Evolutionary conservation across 192 early-diverging fungal genomes (phyloP), one percentile per base, ranked within the genome.

Genomic region (Ambispora gerdemannii): DNA sequence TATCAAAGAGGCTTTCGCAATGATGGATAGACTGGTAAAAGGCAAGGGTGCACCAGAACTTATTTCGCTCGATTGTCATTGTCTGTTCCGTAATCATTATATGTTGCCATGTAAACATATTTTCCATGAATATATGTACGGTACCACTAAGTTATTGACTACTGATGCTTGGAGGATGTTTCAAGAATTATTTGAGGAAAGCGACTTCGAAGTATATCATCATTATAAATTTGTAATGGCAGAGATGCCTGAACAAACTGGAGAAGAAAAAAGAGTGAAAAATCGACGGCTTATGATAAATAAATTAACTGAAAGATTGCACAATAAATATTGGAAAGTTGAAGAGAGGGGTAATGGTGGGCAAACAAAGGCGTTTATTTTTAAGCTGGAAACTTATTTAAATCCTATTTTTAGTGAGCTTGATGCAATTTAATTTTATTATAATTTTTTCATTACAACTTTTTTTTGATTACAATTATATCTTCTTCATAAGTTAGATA

Each of bases 141-240:
- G n/a, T n/a, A n/a, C n/a, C 63, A 49, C 15, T 3, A 43, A 49
- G 4, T 58, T 70, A 17, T 53, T 72, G n/a, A 72, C 47, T 3
- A 25, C 6, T n/a, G 50, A 72, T 28, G 43, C 20, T 49, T 72
- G 71, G 31, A 63, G 52, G 31, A 64, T 15, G 28, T 72, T 72
- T 64, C 59, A 63, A 28, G 11, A 3, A 13, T 49, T 72, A 25
- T 63, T 63, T 35, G 49, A 64, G 36, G 71, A 72, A 52, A 55
- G 11, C 64, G 61, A 62, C 6, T 35, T 72, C 28, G 30, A 52
- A 33, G 51, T 72, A 25, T 72, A 72, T 64, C 6, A 64, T 19
- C 6, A 19, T 2, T 30, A 50, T n/a, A 50, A 62, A 38, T 33
- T 34, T 27, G 36, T 72, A 0, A 32, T n/a, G 4, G 33, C 52